These are phyloP conservation scores for Candida ipomoeae DNA, from an alignment of 805 yeast species.

Conservation along the genomic window DNA sequence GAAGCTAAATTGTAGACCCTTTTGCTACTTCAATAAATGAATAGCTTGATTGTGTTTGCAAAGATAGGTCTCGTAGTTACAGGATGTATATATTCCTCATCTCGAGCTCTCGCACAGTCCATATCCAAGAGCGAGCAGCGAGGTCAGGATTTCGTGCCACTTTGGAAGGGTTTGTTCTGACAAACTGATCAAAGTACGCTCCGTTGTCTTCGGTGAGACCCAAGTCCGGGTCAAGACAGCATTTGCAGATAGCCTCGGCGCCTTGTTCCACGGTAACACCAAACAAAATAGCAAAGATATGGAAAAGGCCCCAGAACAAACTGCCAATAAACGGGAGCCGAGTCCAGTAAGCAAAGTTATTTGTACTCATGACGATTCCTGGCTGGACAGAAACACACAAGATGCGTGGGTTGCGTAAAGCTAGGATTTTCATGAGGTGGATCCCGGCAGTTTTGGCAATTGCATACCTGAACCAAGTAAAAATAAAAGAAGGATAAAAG, in stretches of 20 bases:
- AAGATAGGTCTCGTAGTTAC: not conserved
- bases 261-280: constrained; percentile 76
- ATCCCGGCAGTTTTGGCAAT: constrained; percentile 74
- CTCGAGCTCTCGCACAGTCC: constrained; percentile 63
- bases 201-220: constrained; percentile 60
- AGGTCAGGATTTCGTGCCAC: constrained; percentile 54
- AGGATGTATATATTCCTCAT: constrained; percentile 38
- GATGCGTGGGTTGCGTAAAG: constrained; percentile 63
- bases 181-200: constrained; percentile 52
- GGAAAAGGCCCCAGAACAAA: constrained; percentile 66
- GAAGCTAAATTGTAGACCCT: constrained; percentile 33
- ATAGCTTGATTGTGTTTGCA: not conserved
- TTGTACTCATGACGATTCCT: constrained; percentile 82
- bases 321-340: constrained; percentile 74
- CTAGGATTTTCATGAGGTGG: constrained; percentile 62
- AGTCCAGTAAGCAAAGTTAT: constrained; percentile 72
- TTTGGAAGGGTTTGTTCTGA: constrained; percentile 48
- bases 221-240: constrained; percentile 53
- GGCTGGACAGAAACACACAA: constrained; percentile 71
- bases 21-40: not conserved
- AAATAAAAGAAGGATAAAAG: constrained; percentile 59
- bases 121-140: constrained; percentile 71
- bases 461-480: constrained; percentile 76
- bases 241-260: constrained; percentile 56
- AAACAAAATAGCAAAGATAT: constrained; percentile 60